These are phyloP conservation scores for Nemania sp. DNA, from an alignment of 2,329 filamentous ascomycete species.

Conservation along the genomic window DNA sequence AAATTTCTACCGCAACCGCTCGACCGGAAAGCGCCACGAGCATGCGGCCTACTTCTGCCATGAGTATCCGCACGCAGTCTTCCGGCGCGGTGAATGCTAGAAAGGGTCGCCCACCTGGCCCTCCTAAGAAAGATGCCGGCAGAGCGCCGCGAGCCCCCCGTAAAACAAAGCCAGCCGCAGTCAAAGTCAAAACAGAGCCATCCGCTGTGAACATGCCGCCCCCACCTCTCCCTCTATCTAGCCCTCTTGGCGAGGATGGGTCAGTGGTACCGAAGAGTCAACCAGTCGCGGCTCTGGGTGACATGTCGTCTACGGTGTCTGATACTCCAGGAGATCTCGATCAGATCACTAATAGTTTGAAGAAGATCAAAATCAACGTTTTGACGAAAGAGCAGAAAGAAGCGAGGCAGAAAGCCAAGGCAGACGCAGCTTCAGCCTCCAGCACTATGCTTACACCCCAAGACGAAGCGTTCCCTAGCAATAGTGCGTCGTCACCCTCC, in stretches of 20 bases:
- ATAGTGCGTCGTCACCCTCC: slow-evolving; percentile 1
- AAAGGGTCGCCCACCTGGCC: slow-evolving; percentile 58
- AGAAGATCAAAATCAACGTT: slow-evolving; percentile 65
- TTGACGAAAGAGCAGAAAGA: slow-evolving; percentile 62
- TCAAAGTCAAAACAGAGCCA: slow-evolving; percentile 16
- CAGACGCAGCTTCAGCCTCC: slow-evolving; percentile 20
- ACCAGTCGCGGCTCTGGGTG: not conserved
- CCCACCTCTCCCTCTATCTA: slow-evolving; percentile 12
- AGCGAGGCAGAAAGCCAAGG: slow-evolving; percentile 47
- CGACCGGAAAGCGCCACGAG: slow-evolving; percentile 48
- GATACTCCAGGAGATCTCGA: slow-evolving; percentile 50
- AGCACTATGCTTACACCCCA: not conserved
- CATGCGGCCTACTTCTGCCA: slow-evolving; percentile 47
- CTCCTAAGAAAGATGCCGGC: slow-evolving; percentile 49
- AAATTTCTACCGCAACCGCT: slow-evolving; percentile 22
- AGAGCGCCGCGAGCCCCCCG: slow-evolving; percentile 41
- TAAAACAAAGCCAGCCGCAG: slow-evolving; percentile 39
- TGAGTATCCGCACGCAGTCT: slow-evolving; percentile 44
- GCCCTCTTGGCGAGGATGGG: not conserved
- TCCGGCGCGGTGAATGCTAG: slow-evolving; percentile 54
- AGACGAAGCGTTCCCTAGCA: not conserved
- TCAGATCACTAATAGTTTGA: slow-evolving; percentile 60
- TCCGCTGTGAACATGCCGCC: slow-evolving; percentile 15
- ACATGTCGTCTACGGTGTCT: not conserved
- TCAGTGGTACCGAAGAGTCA: not conserved